Evolutionary conservation across 148 eudicot genomes (phyloP), one percentile per base, ranked within the genome.

Genomic region (Rhododendron vialii): DNA sequence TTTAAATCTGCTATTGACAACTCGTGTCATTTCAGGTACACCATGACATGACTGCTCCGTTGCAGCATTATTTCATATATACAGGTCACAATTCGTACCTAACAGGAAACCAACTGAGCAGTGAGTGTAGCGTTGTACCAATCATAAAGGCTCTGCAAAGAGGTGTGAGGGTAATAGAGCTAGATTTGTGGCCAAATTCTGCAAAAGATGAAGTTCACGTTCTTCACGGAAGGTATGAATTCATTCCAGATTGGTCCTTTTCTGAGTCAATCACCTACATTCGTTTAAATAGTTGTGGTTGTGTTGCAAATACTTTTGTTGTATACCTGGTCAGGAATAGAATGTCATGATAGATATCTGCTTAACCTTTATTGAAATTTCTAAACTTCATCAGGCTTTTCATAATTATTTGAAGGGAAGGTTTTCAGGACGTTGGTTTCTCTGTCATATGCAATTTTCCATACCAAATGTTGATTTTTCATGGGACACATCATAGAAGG

Each of bases 41-140:
- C 93, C 96, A 97, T 85, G 99, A 97, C 87, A 97, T 97, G 99
- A 93, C 92, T 85, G 95, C 98, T 90, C 96, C 99, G 48, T 85
- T 97, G 95, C 99, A 97, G 86, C 95, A 97, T 75, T 97, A 95
- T 88, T 95, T 90, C 92, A 92, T 96, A 90, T 96, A 89, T 83
- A 96, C 99, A 57, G 99, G 99, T 84, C 98, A 96, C 90, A 96
- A 96, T 88, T 96, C 99, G 9, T 96, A 96, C 86, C 89, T 95
- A 77, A 96, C 95, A 0, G 99, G 99, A 53, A 96, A 96, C 84
- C 99, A 96, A 83, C 89, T 96, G 84, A 96, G 94, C 89, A 96
- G 99, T 82, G 98, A 95, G 82, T 97, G 98, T 85, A 95, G 99
- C 81, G 93, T 93, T 69, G 85, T 90, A n/a, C 99, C 99, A 3